These are phyloP conservation scores for Bromus sterilis DNA, from an alignment of 176 grass and related monocot species.

Conservation along the genomic window DNA sequence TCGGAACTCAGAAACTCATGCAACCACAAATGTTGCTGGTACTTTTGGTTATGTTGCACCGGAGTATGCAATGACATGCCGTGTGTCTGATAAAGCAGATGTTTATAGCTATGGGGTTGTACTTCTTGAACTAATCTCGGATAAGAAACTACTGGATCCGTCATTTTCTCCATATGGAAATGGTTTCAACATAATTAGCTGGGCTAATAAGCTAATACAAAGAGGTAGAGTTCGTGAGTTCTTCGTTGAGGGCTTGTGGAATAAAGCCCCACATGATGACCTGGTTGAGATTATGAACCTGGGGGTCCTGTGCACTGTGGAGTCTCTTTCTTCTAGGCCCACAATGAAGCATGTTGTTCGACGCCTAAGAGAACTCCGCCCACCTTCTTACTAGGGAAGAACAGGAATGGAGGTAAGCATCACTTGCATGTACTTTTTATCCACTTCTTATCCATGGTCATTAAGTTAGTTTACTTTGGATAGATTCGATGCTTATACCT, in stretches of 20 bases:
- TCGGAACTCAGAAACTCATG: conserved; percentile 78
- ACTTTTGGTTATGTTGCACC: conserved; percentile 91
- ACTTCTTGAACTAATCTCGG: conserved; percentile 73
- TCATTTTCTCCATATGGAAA: conserved; percentile 93
- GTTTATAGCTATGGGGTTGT: conserved; percentile 88
- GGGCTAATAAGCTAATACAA: conserved; percentile 61
- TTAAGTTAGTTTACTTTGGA: not conserved
- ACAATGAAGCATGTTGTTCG: conserved; percentile 83
- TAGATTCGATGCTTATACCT: not conserved
- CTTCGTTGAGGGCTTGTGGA: conserved; percentile 77
- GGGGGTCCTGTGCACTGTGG: conserved; percentile 61
- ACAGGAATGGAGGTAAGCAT: conserved; percentile 5
- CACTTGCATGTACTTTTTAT: not conserved
- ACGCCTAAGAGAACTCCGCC: conserved; percentile 49
- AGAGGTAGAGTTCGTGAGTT: conserved; percentile 64
- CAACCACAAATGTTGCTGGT: conserved; percentile 77
- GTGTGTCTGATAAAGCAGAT: conserved; percentile 89
- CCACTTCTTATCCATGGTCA: not conserved
- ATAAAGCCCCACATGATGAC: conserved; percentile 78
- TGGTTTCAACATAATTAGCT: conserved; percentile 78
- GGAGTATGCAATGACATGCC: conserved; percentile 86
- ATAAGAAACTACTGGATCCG: conserved; percentile 80
- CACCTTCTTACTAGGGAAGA: conserved; percentile 45
- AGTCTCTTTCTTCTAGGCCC: conserved; percentile 57
- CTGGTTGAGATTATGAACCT: conserved; percentile 75